Percentiles rank a stretch among this genome's conserved stretches.
Evolutionary conservation across 2,329 filamentous ascomycete genomes (phyloP).

Genomic region (Talaromyces sp.): DNA sequence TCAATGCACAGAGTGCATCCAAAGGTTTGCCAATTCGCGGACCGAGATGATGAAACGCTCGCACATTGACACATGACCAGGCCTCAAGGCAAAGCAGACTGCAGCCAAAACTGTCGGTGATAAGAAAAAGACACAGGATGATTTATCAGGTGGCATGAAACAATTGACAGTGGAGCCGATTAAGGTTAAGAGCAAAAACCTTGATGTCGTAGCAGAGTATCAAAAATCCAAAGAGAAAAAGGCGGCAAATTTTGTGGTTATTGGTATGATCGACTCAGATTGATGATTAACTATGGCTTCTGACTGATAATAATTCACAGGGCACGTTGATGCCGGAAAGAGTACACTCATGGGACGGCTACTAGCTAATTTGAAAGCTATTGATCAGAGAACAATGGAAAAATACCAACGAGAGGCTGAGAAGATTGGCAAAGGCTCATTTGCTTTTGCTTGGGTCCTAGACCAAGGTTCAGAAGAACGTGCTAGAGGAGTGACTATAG

Average conservation of each 20-base stretch:
- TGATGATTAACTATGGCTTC: conserved; percentile 17
- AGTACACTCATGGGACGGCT: conserved; percentile 97
- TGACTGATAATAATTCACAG: conserved; percentile 44
- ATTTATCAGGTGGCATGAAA: conserved; percentile 48
- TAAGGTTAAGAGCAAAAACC: conserved; percentile 66
- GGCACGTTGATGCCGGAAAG: conserved; percentile 96
- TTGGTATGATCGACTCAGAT: conserved; percentile 57
- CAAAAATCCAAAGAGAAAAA: conserved; percentile 72
- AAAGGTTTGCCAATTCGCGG: conserved; percentile 66
- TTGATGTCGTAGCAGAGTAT: conserved; percentile 80
- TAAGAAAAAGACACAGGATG: conserved; percentile 43
- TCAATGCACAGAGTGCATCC: conserved; percentile 69
- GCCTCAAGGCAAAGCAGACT: conserved; percentile 43
- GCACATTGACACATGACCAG: conserved; percentile 44
- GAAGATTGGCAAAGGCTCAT: conserved; percentile 88
- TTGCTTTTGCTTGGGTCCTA: conserved; percentile 94
- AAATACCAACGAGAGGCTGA: conserved; percentile 86
- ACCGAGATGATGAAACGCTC: conserved; percentile 32
- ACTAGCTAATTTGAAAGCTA: conserved; percentile 79
- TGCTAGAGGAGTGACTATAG: conserved; percentile 86
- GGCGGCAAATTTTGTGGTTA: conserved; percentile 85
- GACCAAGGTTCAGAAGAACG: conserved; percentile 89
- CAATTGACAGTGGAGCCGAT: conserved; percentile 48
- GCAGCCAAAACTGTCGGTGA: conserved; percentile 38
- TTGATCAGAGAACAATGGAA: conserved; percentile 84